Evolutionary conservation across 2,329 filamentous ascomycete species (phyloP), one percentile per base, ranked within the genome.

Genomic region (Fusarium penzigii): DNA sequence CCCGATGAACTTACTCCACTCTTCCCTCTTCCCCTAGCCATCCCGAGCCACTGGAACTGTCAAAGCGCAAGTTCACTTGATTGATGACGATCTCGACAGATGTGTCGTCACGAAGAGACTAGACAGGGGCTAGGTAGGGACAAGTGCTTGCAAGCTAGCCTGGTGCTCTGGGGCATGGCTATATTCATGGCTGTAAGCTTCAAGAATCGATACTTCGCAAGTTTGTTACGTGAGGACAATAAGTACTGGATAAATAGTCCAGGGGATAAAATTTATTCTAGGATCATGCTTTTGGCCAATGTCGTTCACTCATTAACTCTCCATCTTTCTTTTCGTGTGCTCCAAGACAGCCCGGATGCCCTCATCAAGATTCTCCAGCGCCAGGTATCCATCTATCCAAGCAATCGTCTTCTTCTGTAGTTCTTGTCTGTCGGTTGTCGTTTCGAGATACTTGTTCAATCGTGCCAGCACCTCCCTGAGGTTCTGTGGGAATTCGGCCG

Each of bases 401-500:
- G 65, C 69, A 12, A 67, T 67, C 2, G 78, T 78, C 69, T 81
- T 85, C 53, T 68, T 72, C 14, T 72, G 70, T 45, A 87, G 65
- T 43, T 62, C 70, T 11, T 63, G 57, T 64, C 71, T 77, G 60
- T 84, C 75, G 17, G 74, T 73, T 3, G 76, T 78, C 12, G 65
- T 70, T 29, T 73, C 71, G 49, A 80, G 52, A 5, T 74, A 74
- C 17, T 69, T 75, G 64, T 81, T 86, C 56, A 97, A 70, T 42
- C 79, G 76, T 2, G 78, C 75, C 47, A 97, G 75, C 8, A 85
- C 81, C 52, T 82, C 78, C 45, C 85, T 82, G 55, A 97, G 73
- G 44, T 85, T 87, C 40, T 79, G 76, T 7, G 92, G 89, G 70
- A 96, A 96, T 5, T 85, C 83, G 8, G 86, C 77, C 3, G 88